Conservation (phyloP, 495 filamentous ascomycete genomes). For the Neurospora intermedia region DNA sequence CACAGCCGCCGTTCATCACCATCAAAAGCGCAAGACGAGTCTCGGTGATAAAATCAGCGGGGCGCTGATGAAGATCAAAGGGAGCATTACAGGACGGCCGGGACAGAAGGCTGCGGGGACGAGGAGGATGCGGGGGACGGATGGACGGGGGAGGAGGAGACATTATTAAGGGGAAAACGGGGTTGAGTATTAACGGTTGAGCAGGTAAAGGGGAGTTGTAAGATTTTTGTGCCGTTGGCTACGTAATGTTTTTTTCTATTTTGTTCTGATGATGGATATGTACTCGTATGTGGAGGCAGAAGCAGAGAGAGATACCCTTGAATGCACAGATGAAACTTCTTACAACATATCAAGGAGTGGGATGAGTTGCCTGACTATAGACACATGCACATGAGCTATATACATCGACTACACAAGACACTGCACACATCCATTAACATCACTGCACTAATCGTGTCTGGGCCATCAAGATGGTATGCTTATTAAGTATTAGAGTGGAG, state of each 20-base stretch:
- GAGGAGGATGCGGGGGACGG: constrained; percentile 59
- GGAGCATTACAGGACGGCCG: constrained; percentile 48
- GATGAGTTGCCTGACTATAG: background rate
- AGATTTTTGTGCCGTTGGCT: background rate
- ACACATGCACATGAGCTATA: too few species aligned
- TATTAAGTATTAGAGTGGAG: background rate
- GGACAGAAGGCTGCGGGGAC: constrained; percentile 64
- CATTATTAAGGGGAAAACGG: background rate
- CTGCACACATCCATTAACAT: background rate
- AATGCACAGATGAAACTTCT: background rate
- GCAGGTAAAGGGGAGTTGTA: background rate
- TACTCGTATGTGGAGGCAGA: background rate
- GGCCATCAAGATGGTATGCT: background rate
- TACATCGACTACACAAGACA: background rate
- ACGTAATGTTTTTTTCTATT: background rate
- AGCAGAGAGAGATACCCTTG: background rate
- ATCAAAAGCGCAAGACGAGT: constrained; percentile 45
- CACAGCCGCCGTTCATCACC: constrained; percentile 27
- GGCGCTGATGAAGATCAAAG: constrained; percentile 55
- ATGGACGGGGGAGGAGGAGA: constrained; percentile 41
- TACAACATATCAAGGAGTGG: background rate
- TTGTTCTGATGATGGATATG: background rate
- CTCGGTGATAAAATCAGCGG: constrained; percentile 62
- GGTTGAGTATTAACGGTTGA: background rate
- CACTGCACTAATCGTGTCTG: background rate